Conservation (phyloP, 148 eudicot genomes). For the Camellia granthamiana region DNA sequence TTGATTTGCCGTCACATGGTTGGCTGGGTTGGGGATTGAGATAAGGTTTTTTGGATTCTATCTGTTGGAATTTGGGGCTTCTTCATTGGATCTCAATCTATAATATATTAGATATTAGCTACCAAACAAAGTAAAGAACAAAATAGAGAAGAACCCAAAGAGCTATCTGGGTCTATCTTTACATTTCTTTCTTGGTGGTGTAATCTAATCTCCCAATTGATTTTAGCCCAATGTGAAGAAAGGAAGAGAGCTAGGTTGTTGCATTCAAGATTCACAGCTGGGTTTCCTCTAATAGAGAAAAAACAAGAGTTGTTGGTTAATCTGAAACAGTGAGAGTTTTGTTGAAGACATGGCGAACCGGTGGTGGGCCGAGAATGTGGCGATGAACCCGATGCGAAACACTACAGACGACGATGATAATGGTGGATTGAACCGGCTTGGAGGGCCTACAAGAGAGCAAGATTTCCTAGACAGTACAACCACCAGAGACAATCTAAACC, state of each 20-base stretch:
- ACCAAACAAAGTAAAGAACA: neutral
- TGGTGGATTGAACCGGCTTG: conserved; percentile 16
- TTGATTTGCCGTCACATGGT: neutral
- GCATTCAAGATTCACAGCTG: neutral
- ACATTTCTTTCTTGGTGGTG: neutral
- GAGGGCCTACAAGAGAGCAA: conserved; percentile 19
- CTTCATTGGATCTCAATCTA: neutral
- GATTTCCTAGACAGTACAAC: conserved; percentile 22
- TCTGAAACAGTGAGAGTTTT: neutral
- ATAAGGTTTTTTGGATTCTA: conserved; percentile 10
- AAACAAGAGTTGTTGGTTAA: neutral
- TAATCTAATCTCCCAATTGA: neutral
- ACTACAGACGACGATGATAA: conserved; percentile 17
- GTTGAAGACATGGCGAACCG: conserved; percentile 46
- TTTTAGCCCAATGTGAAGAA: neutral
- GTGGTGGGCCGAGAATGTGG: conserved; percentile 77
- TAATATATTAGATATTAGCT: neutral
- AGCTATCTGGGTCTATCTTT: neutral
- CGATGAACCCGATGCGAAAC: conserved; percentile 35
- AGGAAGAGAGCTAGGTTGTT: neutral
- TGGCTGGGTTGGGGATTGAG: neutral
- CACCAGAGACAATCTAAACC: conserved; percentile 24
- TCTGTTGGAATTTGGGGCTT: conserved; percentile 16
- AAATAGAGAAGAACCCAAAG: neutral
- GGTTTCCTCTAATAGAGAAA: neutral